Percentiles rank a stretch among this genome's conserved stretches.
phyloP scores from a whole-genome alignment of 306 rosid species.

The Echinosophora koreensis region DNA sequence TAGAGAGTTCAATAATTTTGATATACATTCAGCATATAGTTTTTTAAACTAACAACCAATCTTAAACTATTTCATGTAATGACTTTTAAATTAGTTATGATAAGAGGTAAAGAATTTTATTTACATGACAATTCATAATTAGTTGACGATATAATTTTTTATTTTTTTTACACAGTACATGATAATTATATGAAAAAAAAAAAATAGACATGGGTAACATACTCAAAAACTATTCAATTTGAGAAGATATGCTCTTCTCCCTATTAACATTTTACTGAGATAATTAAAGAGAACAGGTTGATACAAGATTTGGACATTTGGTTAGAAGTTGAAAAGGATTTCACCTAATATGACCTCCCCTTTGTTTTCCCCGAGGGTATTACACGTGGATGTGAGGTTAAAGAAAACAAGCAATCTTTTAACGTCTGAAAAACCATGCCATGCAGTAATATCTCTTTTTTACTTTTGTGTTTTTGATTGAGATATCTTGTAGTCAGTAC shows the following conservation, averaged over 20 bases:
- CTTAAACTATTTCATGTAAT: too few species aligned
- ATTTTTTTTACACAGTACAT: too few species aligned
- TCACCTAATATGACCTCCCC: not conserved
- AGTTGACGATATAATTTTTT: too few species aligned
- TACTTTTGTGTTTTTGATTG: constrained; percentile 26
- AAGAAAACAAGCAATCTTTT: not conserved
- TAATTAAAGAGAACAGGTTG: not conserved
- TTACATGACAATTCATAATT: too few species aligned
- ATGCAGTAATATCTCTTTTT: not conserved
- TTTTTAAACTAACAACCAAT: too few species aligned
- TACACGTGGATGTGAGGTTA: constrained; percentile 24
- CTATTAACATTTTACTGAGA: not conserved
- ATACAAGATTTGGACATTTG: not conserved
- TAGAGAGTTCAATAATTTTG: too few species aligned
- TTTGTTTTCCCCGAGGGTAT: not conserved
- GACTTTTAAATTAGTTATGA: too few species aligned
- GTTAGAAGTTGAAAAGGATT: constrained; percentile 26
- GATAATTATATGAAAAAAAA: too few species aligned
- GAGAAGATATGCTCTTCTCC: not conserved
- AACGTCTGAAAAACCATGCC: not conserved
- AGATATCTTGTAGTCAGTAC: constrained; percentile 24
- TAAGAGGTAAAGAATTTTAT: too few species aligned
- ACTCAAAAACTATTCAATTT: not conserved
- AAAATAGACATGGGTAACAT: not conserved
- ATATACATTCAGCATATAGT: too few species aligned